Base-by-base conservation (phyloP, 805 yeast species). In the Candida rishiriensis region DNA sequence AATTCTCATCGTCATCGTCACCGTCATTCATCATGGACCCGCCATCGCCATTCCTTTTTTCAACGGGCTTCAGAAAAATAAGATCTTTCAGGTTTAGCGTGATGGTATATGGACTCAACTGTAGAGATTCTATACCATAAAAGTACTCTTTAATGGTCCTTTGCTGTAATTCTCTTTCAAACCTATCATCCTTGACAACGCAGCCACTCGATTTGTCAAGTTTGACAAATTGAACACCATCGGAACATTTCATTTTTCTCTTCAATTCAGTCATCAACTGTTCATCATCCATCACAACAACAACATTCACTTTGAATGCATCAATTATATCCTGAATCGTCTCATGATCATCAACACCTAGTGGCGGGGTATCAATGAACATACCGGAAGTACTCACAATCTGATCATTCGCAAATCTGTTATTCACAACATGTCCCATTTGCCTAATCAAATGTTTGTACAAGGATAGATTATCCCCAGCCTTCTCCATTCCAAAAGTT, bases 81-180 rank as follows among this genome's bases (percentile, higher is more conserved):
- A 87, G 66, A 44, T 80, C 84, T 13, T 74, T 71, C 44, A 75
- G 70, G 55, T 81, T 88, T 2, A 82, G 80, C 17, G 89, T 88
- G 1, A 88, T 78, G 5, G 95, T 85, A 63, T 82, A 90, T 2
- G 99, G 98, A 15, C 95, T 83, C 42, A 93, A 71, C 5, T 81
- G 78, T 4, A 79, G 74, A 37, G 73, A 73, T 15, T 73, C 65
- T 6, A 76, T 76, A 2, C 99, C 99, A 59, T 93, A 88, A 56
- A 93, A 93, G 63, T 93, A 93, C 57, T 90, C 95, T 58, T 81
- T 80, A 42, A 91, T 88, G 5, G 83, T 70, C 35, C 78, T 73
- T 55, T 89, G 88, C 61, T 91, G 98, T 17, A 75, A 42, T 32
- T 82, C 78, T 56, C 98, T 73, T 32, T 73, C 69, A 59, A 71